phyloP scores from a whole-genome alignment of 257 asterid species.

The Gentiana dahurica region DNA sequence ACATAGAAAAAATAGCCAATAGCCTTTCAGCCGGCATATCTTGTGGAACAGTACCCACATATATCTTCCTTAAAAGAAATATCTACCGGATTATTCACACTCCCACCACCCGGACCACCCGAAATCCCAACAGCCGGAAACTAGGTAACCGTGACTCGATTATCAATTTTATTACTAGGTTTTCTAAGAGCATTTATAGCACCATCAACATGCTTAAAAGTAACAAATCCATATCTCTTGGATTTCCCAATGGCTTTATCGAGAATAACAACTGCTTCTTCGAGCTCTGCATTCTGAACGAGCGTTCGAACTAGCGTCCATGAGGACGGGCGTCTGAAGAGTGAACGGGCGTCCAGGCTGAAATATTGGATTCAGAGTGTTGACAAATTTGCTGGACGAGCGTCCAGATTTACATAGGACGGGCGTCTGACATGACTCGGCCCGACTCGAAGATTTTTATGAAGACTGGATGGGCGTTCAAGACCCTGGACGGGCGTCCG shows the following conservation, averaged over 20 bases:
- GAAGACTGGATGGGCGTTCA: too few species aligned
- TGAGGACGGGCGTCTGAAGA: too few species aligned
- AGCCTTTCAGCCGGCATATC: conserved; percentile 71
- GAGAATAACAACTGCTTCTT: conserved; percentile 68
- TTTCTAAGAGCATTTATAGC: conserved; percentile 65
- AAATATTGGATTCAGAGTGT: too few species aligned
- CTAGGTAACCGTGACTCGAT: conserved; percentile 75
- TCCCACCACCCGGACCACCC: conserved; percentile 38
- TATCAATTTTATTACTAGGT: conserved; percentile 76
- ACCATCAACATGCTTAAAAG: conserved; percentile 67
- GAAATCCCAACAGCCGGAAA: conserved; percentile 66
- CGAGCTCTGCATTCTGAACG: conserved; percentile 53
- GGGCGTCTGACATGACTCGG: too few species aligned
- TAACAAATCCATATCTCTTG: conserved; percentile 68
- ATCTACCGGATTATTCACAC: conserved; percentile 36
- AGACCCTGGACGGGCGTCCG: too few species aligned
- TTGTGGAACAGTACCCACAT: conserved; percentile 63
- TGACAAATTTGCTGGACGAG: too few species aligned
- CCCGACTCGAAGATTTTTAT: too few species aligned
- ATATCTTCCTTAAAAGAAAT: conserved; percentile 64
- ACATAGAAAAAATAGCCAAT: conserved; percentile 57
- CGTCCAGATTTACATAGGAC: too few species aligned
- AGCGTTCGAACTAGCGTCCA: not conserved
- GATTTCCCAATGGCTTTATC: conserved; percentile 71
- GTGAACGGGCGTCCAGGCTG: too few species aligned